phyloP scores from a whole-genome alignment of 2,329 filamentous ascomycete species.

The Botrytis hyacinthi region DNA sequence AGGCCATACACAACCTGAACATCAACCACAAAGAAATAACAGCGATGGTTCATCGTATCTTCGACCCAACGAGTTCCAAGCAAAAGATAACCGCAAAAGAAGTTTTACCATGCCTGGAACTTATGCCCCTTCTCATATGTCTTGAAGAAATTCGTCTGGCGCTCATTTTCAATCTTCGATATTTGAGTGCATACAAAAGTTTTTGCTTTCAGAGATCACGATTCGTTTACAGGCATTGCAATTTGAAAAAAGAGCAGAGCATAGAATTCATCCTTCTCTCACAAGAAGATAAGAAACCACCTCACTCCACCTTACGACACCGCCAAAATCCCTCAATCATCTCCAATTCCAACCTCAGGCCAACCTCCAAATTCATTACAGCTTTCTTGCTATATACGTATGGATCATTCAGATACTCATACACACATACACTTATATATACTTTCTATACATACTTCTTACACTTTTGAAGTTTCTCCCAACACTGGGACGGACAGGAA shows the following conservation, averaged over 20 bases:
- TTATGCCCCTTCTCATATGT: slow-evolving; percentile 22
- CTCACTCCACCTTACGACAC: neutral
- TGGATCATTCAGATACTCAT: neutral
- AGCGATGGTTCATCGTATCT: slow-evolving; percentile 33
- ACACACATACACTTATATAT: neutral
- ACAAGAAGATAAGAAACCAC: neutral
- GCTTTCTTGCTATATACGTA: neutral
- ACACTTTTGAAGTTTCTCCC: neutral
- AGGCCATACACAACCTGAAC: slow-evolving; percentile 23
- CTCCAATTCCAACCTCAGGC: neutral
- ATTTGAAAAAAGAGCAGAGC: slow-evolving; percentile 2
- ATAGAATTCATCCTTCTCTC: neutral
- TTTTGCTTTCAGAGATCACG: neutral
- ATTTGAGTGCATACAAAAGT: neutral
- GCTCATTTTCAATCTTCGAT: neutral
- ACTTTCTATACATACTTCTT: slow-evolving; percentile 7
- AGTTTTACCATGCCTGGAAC: slow-evolving; percentile 34
- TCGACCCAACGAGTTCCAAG: slow-evolving; percentile 32
- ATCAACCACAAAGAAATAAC: slow-evolving; percentile 25
- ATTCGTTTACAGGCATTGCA: neutral
- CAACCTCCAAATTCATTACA: neutral
- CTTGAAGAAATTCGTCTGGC: neutral
- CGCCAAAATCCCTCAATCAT: neutral
- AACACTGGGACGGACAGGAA: neutral
- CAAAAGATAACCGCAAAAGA: slow-evolving; percentile 35